Evolutionary conservation across 768 basidiomycete genomes (phyloP).

Genomic region (Boletus sensibilis): DNA sequence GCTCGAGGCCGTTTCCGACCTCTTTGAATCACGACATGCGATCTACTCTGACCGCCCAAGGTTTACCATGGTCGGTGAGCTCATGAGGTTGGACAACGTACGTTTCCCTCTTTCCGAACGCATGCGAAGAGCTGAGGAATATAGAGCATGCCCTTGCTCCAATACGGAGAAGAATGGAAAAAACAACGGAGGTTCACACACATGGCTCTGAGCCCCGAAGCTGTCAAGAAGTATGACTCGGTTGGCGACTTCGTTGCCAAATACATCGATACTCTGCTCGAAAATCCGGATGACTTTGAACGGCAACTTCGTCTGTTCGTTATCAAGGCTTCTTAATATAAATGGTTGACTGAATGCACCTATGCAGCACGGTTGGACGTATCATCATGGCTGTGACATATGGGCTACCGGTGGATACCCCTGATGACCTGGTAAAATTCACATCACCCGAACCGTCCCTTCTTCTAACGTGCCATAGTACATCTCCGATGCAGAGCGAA

Average conservation of each 20-base stretch:
- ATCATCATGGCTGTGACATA: conserved; percentile 27
- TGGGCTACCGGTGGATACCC: conserved; percentile 20
- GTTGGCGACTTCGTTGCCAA: conserved; percentile 31
- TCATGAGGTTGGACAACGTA: conserved; percentile 29
- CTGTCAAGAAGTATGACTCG: conserved; percentile 33
- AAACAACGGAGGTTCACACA: conserved; percentile 32
- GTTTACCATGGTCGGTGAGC: conserved; percentile 38
- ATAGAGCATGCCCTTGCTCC: conserved; percentile 26
- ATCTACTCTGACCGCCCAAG: conserved; percentile 34
- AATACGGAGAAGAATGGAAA: conserved; percentile 21
- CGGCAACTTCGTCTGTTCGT: conserved; percentile 24
- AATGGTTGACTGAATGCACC: neutral
- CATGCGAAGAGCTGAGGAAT: neutral
- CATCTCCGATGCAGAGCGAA: conserved; percentile 27
- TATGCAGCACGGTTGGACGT: conserved; percentile 9
- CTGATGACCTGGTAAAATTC: conserved; percentile 20
- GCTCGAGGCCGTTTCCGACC: conserved; percentile 25
- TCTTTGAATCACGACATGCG: conserved; percentile 27
- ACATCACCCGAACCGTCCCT: neutral
- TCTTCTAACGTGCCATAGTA: conserved; percentile 22
- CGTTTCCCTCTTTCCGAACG: neutral
- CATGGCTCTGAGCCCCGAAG: conserved; percentile 27
- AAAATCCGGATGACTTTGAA: conserved; percentile 18
- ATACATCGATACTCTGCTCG: conserved; percentile 13
- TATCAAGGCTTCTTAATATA: neutral